These are phyloP conservation scores for Verticillium isaacii DNA, from an alignment of 2,329 filamentous ascomycete species.

Conservation along the genomic window DNA sequence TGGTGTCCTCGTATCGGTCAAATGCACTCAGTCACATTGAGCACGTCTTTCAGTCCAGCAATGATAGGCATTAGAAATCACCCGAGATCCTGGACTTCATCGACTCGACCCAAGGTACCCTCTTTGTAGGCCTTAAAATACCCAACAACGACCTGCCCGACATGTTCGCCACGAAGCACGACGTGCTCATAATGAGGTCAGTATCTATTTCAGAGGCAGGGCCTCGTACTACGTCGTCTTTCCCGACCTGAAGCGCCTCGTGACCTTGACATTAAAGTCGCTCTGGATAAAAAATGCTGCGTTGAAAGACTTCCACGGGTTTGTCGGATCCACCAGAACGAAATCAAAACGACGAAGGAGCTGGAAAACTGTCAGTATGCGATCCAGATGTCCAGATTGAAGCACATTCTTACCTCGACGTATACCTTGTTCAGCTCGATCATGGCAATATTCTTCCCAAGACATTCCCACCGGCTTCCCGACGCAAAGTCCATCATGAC, in stretches of 20 bases:
- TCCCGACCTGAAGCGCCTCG: neutral
- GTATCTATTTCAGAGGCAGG: neutral
- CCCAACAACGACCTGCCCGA: too few relatives aligned
- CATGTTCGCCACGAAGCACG: too few relatives aligned
- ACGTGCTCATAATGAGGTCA: neutral
- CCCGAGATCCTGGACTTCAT: too few relatives aligned
- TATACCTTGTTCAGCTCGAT: slow-evolving; percentile 39
- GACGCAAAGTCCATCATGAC: slow-evolving; percentile 37
- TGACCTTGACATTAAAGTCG: slow-evolving; percentile 16
- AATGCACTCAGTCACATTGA: too few relatives aligned
- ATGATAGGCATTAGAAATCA: too few relatives aligned
- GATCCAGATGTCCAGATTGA: neutral
- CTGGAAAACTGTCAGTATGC: slow-evolving; percentile 4
- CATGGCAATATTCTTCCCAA: slow-evolving; percentile 39
- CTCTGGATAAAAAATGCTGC: slow-evolving; percentile 20
- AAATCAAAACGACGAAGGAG: slow-evolving; percentile 21
- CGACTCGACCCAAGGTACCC: too few relatives aligned
- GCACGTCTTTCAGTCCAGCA: too few relatives aligned
- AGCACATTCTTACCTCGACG: slow-evolving; percentile 29
- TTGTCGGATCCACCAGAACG: slow-evolving; percentile 17
- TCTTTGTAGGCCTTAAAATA: too few relatives aligned
- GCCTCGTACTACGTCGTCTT: neutral
- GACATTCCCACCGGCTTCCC: slow-evolving; percentile 35
- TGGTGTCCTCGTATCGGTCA: too few relatives aligned
- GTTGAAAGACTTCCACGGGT: slow-evolving; percentile 25